These are phyloP conservation scores for Leccinum fibrillosum DNA, from an alignment of 768 basidiomycete genomes.

Conservation along the genomic window DNA sequence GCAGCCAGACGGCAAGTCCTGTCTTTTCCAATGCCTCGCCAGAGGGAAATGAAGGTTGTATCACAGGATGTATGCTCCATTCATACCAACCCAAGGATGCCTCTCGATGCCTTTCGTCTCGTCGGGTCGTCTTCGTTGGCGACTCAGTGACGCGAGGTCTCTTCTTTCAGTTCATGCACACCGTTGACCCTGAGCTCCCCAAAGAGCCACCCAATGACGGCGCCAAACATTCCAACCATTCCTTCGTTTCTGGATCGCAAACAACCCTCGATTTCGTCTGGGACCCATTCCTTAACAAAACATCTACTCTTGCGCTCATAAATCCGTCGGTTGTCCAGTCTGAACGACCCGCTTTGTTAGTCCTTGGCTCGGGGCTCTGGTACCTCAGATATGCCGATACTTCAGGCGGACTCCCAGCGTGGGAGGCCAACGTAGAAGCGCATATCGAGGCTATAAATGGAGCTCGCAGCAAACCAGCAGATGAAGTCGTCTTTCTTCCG, in stretches of 20 bases:
- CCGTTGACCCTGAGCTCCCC: constrained; percentile 57
- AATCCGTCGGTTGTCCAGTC: constrained; percentile 12
- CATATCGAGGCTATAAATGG: constrained; percentile 51
- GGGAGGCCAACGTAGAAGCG: constrained; percentile 71
- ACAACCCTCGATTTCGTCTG: constrained; percentile 62
- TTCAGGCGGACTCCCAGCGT: constrained; percentile 74
- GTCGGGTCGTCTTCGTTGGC: constrained; percentile 73
- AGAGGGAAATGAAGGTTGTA: constrained; percentile 7
- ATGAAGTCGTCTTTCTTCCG: constrained; percentile 74
- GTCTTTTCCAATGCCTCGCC: constrained; percentile 22
- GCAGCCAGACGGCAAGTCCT: constrained; percentile 72
- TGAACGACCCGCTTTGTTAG: constrained; percentile 59
- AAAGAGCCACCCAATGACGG: constrained; percentile 49
- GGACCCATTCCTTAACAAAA: constrained; percentile 86
- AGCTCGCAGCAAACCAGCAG: constrained; percentile 47
- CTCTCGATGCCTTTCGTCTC: constrained; percentile 51
- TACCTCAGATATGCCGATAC: constrained; percentile 71
- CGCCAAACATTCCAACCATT: constrained; percentile 68
- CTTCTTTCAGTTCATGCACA: constrained; percentile 70
- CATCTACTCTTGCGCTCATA: constrained; percentile 49
- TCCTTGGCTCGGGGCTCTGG: constrained; percentile 88
- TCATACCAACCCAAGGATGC: constrained; percentile 56
- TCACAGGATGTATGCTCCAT: constrained; percentile 76
- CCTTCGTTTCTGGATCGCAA: constrained; percentile 42
- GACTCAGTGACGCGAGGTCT: constrained; percentile 81